Base-by-base conservation (phyloP, 257 asterid species). In the Capsicum baccatum region DNA sequence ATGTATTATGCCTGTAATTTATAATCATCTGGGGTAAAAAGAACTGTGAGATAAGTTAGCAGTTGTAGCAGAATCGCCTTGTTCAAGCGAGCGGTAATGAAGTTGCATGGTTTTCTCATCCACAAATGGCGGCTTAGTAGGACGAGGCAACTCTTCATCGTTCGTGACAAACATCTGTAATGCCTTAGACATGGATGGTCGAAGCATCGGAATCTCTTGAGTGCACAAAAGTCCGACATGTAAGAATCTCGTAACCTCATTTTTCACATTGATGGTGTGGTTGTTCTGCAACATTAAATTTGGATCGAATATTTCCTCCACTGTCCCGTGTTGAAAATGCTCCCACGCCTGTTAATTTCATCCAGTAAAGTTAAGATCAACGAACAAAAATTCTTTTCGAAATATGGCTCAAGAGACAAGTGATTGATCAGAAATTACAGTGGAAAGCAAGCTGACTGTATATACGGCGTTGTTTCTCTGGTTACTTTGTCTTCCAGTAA, bases 261-360 rank as follows among this genome's bases (percentile, higher is more conserved):
- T 9, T 26, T 59, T 59, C 12, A 59, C 66, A 17, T 59, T 17
- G 66, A 59, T 59, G 1, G 63, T 58, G 26, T 58, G 70, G 71
- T 86, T 81, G 82, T 88, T 85, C 16, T 88, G 86, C 80, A 88
- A 52, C 91, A 85, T 84, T 39, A 90, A 86, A 48, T 86, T 88
- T 11, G 92, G 91, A 35, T 90, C 92, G 37, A 90, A 88, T 69
- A 90, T 64, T 37, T 83, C 83, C 58, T 86, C 91, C 26, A 64
- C 85, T 13, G 1, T 88, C n/a, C 86, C 80, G 4, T 70, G 84
- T 73, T 85, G 86, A 63, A 90, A 90, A 83, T 88, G 83, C 66
- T 58, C 82, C 92, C 92, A 90, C 21, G 71, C 86, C 92, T 88
- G 82, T 83, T 58, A 56, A 56, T 56, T 15, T 63, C 80, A 80